phyloP scores from a whole-genome alignment of 768 basidiomycete genomes.

The Amanita muscaria region DNA sequence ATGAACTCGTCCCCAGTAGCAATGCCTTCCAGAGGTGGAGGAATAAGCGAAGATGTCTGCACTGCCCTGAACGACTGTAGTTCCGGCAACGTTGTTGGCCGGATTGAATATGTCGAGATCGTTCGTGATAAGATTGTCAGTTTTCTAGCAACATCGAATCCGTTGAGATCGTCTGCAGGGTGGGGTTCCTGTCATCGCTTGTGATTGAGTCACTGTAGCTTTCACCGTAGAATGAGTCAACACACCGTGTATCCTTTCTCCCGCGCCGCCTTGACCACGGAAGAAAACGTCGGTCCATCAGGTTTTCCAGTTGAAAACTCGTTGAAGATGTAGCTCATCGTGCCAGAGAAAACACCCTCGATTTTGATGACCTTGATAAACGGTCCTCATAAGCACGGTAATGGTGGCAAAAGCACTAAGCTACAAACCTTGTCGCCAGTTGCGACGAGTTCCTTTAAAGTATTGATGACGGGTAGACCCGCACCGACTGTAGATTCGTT shows the following conservation, averaged over 20 bases:
- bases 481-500: slow-evolving; percentile 95
- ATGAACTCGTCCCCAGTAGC: slow-evolving; percentile 79
- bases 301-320: slow-evolving; percentile 71
- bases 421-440: slow-evolving; percentile 81
- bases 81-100: slow-evolving; percentile 26
- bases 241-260: slow-evolving; percentile 89
- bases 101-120: slow-evolving; percentile 35
- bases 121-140: slow-evolving; percentile 89
- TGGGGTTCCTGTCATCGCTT: slow-evolving; percentile 68
- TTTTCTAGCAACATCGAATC: slow-evolving; percentile 95
- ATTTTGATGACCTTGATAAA: slow-evolving; percentile 77
- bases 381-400: neutral
- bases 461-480: slow-evolving; percentile 85
- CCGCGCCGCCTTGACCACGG: slow-evolving; percentile 80
- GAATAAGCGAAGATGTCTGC: slow-evolving; percentile 78
- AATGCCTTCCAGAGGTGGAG: slow-evolving; percentile 56
- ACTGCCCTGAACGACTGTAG: slow-evolving; percentile 83
- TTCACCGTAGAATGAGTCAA: no score
- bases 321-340: slow-evolving; percentile 99
- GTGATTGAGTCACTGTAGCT: no score
- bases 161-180: slow-evolving; percentile 93
- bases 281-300: slow-evolving; percentile 73
- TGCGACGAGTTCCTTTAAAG: slow-evolving; percentile 83
- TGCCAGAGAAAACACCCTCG: slow-evolving; percentile 97
- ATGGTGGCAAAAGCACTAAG: neutral